Conservation (phyloP, 768 basidiomycete genomes). For the Collybiopsis confluens region DNA sequence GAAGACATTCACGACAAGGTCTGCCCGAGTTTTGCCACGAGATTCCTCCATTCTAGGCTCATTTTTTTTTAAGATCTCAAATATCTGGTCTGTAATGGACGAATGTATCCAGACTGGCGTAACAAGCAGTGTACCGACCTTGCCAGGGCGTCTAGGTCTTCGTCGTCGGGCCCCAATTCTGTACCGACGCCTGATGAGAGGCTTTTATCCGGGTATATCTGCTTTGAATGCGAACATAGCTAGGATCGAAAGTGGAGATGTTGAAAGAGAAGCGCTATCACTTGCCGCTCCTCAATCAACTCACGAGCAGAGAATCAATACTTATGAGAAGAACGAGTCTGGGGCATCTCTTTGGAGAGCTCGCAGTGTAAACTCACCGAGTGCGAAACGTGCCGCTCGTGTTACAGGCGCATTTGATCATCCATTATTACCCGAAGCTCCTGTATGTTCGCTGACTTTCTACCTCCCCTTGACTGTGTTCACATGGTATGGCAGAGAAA, state of each 20-base stretch:
- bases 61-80: constrained; percentile 43
- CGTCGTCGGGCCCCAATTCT: constrained; percentile 83
- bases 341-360: background rate
- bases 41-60: background rate
- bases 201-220: constrained; percentile 50
- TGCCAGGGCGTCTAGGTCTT: constrained; percentile 82
- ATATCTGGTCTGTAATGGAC: constrained; percentile 92
- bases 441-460: constrained; percentile 42
- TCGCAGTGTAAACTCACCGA: background rate
- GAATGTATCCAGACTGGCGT: constrained; percentile 86
- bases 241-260: constrained; percentile 17
- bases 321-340: background rate
- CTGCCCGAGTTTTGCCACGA: constrained; percentile 4
- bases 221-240: constrained; percentile 26
- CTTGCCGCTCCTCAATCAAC: background rate
- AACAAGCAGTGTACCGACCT: constrained; percentile 66
- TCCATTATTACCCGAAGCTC: constrained; percentile 74
- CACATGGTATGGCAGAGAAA: constrained; percentile 47
- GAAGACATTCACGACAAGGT: constrained; percentile 75
- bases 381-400: constrained; percentile 24
- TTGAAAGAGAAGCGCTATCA: background rate
- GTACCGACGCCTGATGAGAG: constrained; percentile 87
- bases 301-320: background rate
- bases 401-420: constrained; percentile 81
- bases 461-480: background rate